Evolutionary conservation across 2,329 filamentous ascomycete genomes (phyloP), one percentile per base, ranked within the genome.

Genomic region (Arthrobotrys sinensis): DNA sequence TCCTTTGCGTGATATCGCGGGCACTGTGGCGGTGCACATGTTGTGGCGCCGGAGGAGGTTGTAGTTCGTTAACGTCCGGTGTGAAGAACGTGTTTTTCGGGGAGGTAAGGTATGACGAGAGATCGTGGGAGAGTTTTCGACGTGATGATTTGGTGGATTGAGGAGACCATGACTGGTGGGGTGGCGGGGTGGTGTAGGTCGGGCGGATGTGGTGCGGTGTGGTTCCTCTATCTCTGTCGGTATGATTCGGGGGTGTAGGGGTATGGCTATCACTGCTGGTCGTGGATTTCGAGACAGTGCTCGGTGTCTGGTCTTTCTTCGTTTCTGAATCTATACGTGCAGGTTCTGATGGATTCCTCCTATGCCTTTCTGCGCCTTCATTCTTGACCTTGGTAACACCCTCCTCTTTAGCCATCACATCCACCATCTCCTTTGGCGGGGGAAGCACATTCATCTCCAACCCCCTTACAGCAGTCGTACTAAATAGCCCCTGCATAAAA

Each of bases 391-490:
- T 38, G 5, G 16, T n/a, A n/a, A 43, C 64, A 40, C 38, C 40
- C 34, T 52, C 32, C 8, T 34, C 53, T 45, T 28, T 45, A 1
- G 48, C 45, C 5, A 40, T 65, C 32, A 69, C 21, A 50, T 67
- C 32, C 21, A 71, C 32, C 21, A 75, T 45, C 6, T 79, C 67
- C 24, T 69, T 55, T 8, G 76, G 70, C 40, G 60, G 70, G 19
- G 83, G 82, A n/a, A 82, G 80, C 73, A 83, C 82, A 40, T 92
- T 84, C 90, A 90, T 92, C 82, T 92, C 90, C 2, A 92, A 81
- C 89, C 91, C 91, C 81, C 90, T 91, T 83, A 91, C 90, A 10
- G 90, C 88, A 10, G 88, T 88, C 0, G 90, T 91, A 5, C 87
- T 89, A 81, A 92, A 91, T 6, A 91, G 75, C 19, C 87, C 88